A percentile compares a stretch with the other conserved stretches of the same genome.
Conservation (phyloP, 164 flowering plant species). For the Piper betle region DNA sequence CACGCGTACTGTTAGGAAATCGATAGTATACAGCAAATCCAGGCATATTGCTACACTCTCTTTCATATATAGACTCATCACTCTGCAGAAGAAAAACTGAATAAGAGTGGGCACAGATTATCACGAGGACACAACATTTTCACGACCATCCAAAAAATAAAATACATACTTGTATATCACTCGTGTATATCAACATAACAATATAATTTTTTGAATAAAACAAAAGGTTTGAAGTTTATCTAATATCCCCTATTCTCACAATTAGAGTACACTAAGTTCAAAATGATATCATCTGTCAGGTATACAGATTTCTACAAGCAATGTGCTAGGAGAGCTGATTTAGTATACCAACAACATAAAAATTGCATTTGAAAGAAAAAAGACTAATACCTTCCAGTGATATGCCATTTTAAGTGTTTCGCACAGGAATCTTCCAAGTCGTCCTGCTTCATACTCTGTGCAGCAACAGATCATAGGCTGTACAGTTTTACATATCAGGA, state of each 20-base stretch:
- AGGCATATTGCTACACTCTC: constrained; percentile 99
- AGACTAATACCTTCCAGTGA: constrained; percentile 72
- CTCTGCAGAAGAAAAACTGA: constrained; percentile 34
- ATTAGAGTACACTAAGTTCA: neutral
- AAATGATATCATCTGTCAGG: neutral
- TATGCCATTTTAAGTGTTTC: constrained; percentile 95
- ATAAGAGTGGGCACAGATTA: neutral
- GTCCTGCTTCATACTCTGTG: constrained; percentile 96
- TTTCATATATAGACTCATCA: constrained; percentile 93
- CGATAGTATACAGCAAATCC: constrained; percentile 98
- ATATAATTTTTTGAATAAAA: no score
- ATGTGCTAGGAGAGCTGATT: neutral
- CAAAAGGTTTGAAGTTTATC: no score
- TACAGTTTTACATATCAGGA: constrained; percentile 88
- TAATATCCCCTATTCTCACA: neutral
- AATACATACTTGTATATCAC: no score
- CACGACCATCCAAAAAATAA: neutral
- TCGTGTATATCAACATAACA: no score
- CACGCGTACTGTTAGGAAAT: constrained; percentile 94
- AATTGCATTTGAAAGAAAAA: neutral
- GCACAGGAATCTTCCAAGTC: constrained; percentile 84
- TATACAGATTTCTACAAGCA: neutral
- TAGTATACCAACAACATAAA: no score
- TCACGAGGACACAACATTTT: no score
- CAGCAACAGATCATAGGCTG: constrained; percentile 99